Evolutionary conservation across 2,329 filamentous ascomycete species (phyloP).

Genomic region (Didymella exigua): DNA sequence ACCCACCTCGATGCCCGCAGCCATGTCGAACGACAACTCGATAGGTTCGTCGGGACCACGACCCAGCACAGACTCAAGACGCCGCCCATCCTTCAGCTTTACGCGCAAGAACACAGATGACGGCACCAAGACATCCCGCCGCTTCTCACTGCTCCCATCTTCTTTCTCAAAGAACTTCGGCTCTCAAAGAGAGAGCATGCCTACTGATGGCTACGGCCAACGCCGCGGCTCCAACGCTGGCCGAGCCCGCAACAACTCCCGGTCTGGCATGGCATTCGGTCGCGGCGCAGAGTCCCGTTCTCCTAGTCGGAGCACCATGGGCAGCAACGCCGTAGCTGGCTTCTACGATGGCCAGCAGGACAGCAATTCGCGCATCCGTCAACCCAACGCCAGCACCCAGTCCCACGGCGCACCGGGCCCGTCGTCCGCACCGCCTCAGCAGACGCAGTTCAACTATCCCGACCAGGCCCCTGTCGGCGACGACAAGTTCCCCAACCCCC

Average conservation of each 20-base stretch:
- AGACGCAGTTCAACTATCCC: slow-evolving; percentile 45
- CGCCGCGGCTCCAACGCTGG: slow-evolving; percentile 39
- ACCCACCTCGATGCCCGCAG: slow-evolving; percentile 86
- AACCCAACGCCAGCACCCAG: slow-evolving; percentile 19
- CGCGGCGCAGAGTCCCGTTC: slow-evolving; percentile 49
- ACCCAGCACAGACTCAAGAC: slow-evolving; percentile 56
- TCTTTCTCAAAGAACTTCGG: slow-evolving; percentile 55
- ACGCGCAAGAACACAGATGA: slow-evolving; percentile 53
- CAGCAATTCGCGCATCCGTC: slow-evolving; percentile 33
- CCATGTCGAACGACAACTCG: slow-evolving; percentile 66
- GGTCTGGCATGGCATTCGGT: slow-evolving; percentile 51
- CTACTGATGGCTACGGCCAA: slow-evolving; percentile 32
- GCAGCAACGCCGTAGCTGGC: slow-evolving; percentile 49
- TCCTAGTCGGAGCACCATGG: slow-evolving; percentile 54
- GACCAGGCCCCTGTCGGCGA: slow-evolving; percentile 37
- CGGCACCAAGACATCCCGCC: slow-evolving; percentile 47
- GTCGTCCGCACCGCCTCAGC: slow-evolving; percentile 44
- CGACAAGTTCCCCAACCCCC: slow-evolving; percentile 46
- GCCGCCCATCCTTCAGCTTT: slow-evolving; percentile 58
- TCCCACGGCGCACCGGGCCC: slow-evolving; percentile 29
- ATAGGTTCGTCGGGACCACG: slow-evolving; percentile 40
- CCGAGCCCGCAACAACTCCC: slow-evolving; percentile 41
- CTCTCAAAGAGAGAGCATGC: slow-evolving; percentile 45
- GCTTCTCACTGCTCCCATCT: slow-evolving; percentile 58
- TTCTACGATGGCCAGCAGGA: slow-evolving; percentile 51